Base-by-base conservation (phyloP, 2,329 filamentous ascomycete species). In the Dactylellina cionopaga region DNA sequence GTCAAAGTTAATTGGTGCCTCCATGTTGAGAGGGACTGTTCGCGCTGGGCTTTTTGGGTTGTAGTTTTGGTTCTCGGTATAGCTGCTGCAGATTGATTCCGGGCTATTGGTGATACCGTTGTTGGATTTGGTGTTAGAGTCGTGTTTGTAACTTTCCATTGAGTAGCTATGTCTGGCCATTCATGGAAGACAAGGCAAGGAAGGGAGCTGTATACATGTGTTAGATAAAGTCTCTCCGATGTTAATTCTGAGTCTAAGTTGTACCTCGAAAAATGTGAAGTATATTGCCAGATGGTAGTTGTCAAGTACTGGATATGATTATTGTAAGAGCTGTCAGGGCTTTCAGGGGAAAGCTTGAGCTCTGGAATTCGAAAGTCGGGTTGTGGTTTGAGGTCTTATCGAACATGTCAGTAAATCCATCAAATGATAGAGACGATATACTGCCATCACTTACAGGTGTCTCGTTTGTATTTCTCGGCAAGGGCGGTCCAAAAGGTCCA, bases 101-200 rank as follows among this genome's bases (percentile, higher is more conserved):
- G n/a, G n/a, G 33, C 24, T 52, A 17, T 17, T 27, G 52, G 3
- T 25, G 35, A n/a, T 43, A 22, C 31, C 27, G 35, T 19, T 24
- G 31, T 11, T 41, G 51, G 4, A n/a, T 15, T 9, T 41, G 51
- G 6, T 24, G 31, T 15, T 33, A 31, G 43, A 22, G 7, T 54
- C 13, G 44, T 35, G 13, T 1, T 19, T n/a, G 25, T 41, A 17
- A 19, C 31, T 33, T 47, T 64, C 66, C 66, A 65, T 60, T 59
- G 19, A 37, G 29, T 19, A 33, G 29, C n/a, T 65, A 59, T 59
- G 10, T 72, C 59, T 17, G 68, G 68, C 68, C 68, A 72, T 49
- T 72, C 68, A 41, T 72, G 68, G 68, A 72, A 72, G 29, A 72
- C 68, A 1, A 60, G 52, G 24, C n/a, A 72, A 6, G 22, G 13